These are phyloP conservation scores for Podaxis pistillaris DNA, from an alignment of 768 basidiomycete genomes.

Conservation along the genomic window DNA sequence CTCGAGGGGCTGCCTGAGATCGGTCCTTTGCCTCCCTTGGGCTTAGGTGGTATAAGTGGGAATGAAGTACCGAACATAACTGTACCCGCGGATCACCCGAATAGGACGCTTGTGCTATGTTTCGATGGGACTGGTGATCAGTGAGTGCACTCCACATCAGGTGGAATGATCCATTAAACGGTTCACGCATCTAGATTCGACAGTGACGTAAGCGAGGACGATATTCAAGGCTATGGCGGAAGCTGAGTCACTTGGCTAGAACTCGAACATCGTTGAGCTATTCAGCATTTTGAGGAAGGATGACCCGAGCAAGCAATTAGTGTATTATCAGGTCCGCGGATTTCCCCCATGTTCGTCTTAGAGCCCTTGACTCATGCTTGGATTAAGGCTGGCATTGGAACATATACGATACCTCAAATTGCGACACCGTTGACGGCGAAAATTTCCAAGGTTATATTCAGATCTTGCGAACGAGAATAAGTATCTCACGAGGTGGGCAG, in stretches of 20 bases:
- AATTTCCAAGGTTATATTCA: conserved; percentile 33
- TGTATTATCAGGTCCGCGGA: conserved; percentile 33
- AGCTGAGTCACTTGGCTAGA: conserved; percentile 22
- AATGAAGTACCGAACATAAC: background rate
- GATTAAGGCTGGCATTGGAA: conserved; percentile 51
- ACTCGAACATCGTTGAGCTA: conserved; percentile 39
- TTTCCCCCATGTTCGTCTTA: background rate
- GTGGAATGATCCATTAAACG: background rate
- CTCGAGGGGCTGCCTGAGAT: background rate
- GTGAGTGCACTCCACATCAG: conserved; percentile 22
- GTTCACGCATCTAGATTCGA: conserved; percentile 14
- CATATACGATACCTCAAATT: conserved; percentile 43
- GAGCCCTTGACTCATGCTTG: background rate
- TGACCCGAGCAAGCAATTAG: conserved; percentile 30
- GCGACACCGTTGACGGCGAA: conserved; percentile 42
- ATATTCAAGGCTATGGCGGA: background rate
- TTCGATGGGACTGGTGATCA: conserved; percentile 57
- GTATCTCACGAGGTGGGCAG: conserved; percentile 16
- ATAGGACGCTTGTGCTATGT: conserved; percentile 49
- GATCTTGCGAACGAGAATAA: background rate
- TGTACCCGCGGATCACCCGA: conserved; percentile 18
- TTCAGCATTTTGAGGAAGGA: conserved; percentile 37
- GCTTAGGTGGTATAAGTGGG: background rate
- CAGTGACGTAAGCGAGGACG: conserved; percentile 16
- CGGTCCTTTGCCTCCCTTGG: background rate